These are phyloP conservation scores for Starmerella khaoyaiensis DNA, from an alignment of 805 yeast genomes.

Conservation along the genomic window DNA sequence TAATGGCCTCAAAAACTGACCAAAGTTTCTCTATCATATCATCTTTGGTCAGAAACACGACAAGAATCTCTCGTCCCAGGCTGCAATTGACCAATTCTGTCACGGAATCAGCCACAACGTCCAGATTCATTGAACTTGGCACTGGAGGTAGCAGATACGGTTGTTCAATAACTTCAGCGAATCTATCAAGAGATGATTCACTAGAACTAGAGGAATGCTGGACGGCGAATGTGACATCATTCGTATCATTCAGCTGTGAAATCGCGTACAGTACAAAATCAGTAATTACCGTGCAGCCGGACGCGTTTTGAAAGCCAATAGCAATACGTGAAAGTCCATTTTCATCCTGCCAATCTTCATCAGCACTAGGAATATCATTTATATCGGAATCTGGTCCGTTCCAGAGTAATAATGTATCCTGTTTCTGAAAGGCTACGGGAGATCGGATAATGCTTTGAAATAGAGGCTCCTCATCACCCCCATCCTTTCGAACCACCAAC, in stretches of 20 bases:
- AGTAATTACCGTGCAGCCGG: slow-evolving; percentile 75
- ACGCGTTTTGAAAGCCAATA: slow-evolving; percentile 78
- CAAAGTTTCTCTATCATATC: slow-evolving; percentile 44
- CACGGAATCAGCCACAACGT: slow-evolving; percentile 42
- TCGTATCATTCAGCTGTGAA: slow-evolving; percentile 31
- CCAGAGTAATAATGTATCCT: slow-evolving; percentile 91
- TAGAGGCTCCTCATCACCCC: slow-evolving; percentile 46
- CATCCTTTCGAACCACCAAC: slow-evolving; percentile 55
- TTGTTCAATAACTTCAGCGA: slow-evolving; percentile 67
- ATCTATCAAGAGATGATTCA: slow-evolving; percentile 32
- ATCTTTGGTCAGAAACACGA: slow-evolving; percentile 40
- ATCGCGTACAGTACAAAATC: slow-evolving; percentile 68
- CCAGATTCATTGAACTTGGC: slow-evolving; percentile 41
- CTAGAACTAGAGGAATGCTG: slow-evolving; percentile 6
- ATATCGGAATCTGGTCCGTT: slow-evolving; percentile 43
- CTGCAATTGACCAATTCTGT: slow-evolving; percentile 49
- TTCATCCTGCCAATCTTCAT: not conserved
- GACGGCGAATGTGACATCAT: slow-evolving; percentile 8
- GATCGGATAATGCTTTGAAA: slow-evolving; percentile 60
- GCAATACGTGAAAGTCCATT: slow-evolving; percentile 44
- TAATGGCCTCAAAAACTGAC: slow-evolving; percentile 35
- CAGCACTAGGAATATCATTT: not conserved
- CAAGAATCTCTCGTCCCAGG: slow-evolving; percentile 49
- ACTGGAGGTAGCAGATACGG: slow-evolving; percentile 58
- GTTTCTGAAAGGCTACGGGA: slow-evolving; percentile 73